Evolutionary conservation across 1,139 yeast genomes (phyloP), one percentile per base, ranked within the genome.

Genomic region (Pichia sp.): DNA sequence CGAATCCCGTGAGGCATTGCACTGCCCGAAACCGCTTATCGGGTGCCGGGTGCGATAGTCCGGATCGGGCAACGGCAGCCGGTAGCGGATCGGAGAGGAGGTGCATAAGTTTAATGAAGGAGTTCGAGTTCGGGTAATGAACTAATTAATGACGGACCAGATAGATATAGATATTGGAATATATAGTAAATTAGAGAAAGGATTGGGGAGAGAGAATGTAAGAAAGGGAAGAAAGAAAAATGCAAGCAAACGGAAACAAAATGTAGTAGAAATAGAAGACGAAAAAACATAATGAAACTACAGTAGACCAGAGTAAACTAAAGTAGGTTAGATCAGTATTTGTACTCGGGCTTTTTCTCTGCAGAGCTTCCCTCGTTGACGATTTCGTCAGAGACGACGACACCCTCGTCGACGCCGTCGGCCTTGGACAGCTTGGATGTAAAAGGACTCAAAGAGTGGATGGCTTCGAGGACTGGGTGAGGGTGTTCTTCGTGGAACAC

Each of bases 331-430:
- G 26, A 26, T 26, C 26, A 36, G 13, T 16, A 38, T 4, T 38
- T 38, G 41, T 38, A 47, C 13, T 49, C 51, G 23, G 45, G 50
- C 52, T 59, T 59, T 55, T 64, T 64, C 44, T 62, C 67, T 15
- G 52, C 45, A 15, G 67, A 59, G n/a, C 63, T 59, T 26, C 60
- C 57, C 32, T 57, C 62, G 34, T 45, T 46, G n/a, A 2, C 40
- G 15, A 54, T 54, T 36, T 55, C 59, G 31, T 55, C 59, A 8
- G 52, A 51, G 32, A 53, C 44, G n/a, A 62, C 58, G 15, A 60
- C 52, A 36, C 60, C 59, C 41, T 56, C 57, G 19, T 53, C 52
- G 30, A 43, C 40, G 16, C 53, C 48, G 19, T 46, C 31, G 32
- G 50, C 50, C 31, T 47, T 42, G 41, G 54, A 47, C 8, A 40